Evolutionary conservation across 441 rosid species (phyloP).

Genomic region (Populus trichocarpa): DNA sequence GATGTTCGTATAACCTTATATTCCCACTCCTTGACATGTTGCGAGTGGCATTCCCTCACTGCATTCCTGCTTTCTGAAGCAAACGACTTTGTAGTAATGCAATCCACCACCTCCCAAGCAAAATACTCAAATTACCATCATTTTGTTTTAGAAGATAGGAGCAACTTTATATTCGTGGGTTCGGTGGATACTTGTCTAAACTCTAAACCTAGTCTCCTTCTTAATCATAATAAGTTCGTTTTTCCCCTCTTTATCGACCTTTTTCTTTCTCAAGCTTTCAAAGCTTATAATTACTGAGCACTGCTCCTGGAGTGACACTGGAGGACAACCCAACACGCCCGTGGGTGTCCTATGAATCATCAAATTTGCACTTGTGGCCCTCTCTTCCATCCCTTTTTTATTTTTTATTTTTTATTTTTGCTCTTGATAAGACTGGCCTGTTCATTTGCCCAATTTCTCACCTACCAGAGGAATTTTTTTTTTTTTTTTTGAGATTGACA

Average conservation of each 20-base stretch:
- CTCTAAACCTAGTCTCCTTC: conserved; percentile 32
- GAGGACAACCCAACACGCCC: conserved; percentile 32
- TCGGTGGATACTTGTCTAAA: conserved; percentile 33
- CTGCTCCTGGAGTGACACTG: conserved; percentile 22
- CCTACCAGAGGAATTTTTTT: conserved; percentile 6
- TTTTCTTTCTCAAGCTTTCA: conserved; percentile 33
- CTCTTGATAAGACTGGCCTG: neutral
- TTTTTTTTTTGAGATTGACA: neutral
- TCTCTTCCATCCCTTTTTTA: neutral
- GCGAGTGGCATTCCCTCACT: neutral
- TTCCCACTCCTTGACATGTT: neutral
- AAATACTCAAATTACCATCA: conserved; percentile 41
- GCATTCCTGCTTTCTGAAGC: conserved; percentile 18
- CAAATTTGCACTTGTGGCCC: conserved; percentile 23
- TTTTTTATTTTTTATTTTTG: neutral
- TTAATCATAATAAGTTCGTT: conserved; percentile 31
- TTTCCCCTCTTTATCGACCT: conserved; percentile 15
- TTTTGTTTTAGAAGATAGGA: conserved; percentile 46
- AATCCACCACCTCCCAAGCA: conserved; percentile 19
- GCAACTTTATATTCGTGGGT: conserved; percentile 23
- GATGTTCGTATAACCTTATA: neutral
- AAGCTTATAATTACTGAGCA: conserved; percentile 35
- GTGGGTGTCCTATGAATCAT: conserved; percentile 38
- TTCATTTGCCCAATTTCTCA: neutral
- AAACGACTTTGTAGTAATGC: neutral